Base-by-base conservation (phyloP, 2,329 filamentous ascomycete genomes). In the Aureobasidium leucospermi region DNA sequence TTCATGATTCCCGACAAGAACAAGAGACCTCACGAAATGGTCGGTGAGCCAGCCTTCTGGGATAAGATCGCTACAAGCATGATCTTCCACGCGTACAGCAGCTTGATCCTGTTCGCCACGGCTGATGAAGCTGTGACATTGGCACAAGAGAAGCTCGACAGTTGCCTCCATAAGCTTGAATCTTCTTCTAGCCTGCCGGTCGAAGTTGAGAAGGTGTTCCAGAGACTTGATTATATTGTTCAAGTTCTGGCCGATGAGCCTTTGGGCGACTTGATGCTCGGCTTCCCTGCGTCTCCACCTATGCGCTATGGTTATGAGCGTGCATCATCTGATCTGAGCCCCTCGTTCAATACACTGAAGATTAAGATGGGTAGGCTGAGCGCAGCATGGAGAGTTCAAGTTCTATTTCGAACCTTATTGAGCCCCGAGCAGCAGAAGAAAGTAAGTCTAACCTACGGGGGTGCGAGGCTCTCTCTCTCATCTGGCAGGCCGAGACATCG, bases 1-100 rank as follows among this genome's bases (percentile, higher is more conserved):
- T 76, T 81, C 49, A 67, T 71, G 57, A 16, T 81, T 16, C 73
- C 67, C n/a, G 79, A 81, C 56, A 63, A 59, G 0, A 29, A 65
- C 3, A 74, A 74, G 15, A 59, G 68, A 3, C 9, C 57, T 1
- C 72, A 76, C 41, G 69, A n/a, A 59, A n/a, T 36, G 23, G 58
- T 60, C 9, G 58, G 49, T 41, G 41, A 29, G 52, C 29, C 52
- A 29, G 38, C 23, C 23, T 63, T 61, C 42, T 66, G 63, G 61
- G 59, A 61, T 15, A 52, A 56, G 6, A 59, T 62, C 6, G 60
- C 62, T 3, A 62, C 58, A 8, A 59, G 45, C 16, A 63, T 65
- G 63, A 31, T 66, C 10, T 59, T 39, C n/a, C 58, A 66, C 39
- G 65, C 64, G 3, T 64, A 64, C 38, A 60, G 47, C 32, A 38